Percentiles rank a stretch among this genome's conserved stretches.
Evolutionary conservation across 139 green algal species (phyloP).

Genomic region (Volvox reticuliferus): DNA sequence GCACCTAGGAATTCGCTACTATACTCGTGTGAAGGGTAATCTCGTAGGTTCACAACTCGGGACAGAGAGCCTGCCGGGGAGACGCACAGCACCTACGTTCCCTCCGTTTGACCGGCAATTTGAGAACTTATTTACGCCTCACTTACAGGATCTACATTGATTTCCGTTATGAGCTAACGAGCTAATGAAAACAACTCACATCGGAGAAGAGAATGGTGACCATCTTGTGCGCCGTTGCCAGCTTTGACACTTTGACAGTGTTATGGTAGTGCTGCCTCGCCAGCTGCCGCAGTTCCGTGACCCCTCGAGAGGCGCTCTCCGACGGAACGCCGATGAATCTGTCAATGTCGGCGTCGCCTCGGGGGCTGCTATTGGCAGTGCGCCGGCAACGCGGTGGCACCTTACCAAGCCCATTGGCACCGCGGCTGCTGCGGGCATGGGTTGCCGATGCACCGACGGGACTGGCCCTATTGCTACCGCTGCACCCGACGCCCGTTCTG

Average conservation of each 20-base stretch:
- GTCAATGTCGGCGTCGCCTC: neutral
- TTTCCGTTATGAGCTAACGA: too few relatives aligned
- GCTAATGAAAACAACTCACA: neutral
- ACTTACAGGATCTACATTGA: too few relatives aligned
- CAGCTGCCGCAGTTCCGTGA: neutral
- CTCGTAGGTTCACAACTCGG: too few relatives aligned
- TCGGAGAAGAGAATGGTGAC: slow-evolving; percentile 26
- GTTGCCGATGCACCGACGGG: neutral
- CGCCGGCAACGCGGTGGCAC: neutral
- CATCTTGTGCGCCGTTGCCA: neutral
- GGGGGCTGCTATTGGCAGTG: neutral
- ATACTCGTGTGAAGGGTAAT: too few relatives aligned
- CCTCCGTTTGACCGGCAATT: too few relatives aligned
- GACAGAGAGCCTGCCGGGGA: too few relatives aligned
- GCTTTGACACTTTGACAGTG: slow-evolving; percentile 10
- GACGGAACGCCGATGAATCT: neutral
- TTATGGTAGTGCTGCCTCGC: slow-evolving; percentile 13
- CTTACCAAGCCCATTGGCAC: neutral
- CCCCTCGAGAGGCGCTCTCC: neutral
- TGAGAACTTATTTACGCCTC: too few relatives aligned
- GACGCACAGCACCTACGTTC: too few relatives aligned
- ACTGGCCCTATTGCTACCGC: neutral
- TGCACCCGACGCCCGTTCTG: neutral
- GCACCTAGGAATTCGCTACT: too few relatives aligned
- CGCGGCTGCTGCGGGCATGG: neutral